A percentile compares a stretch with the other conserved stretches of the same genome.
Conservation (phyloP, 129 eudicot genomes). For the Helianthus annuus region HanXRQr2.0-SUNRISE NC_035446.2:112615063-112615562, state of each 20-base stretch:
- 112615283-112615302: background rate
- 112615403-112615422: background rate
- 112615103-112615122: conserved; percentile 82
- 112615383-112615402: background rate
- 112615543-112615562: background rate
- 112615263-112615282: background rate
- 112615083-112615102: conserved; percentile 78
- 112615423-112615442: background rate
- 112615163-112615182: conserved; percentile 71
- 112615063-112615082: conserved; percentile 69
- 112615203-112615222: conserved; percentile 37
- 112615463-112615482: conserved; percentile 75
- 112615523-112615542: conserved; percentile 46
- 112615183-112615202: conserved; percentile 77
- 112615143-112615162: conserved; percentile 85
- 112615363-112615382: conserved; percentile 60
- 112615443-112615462: conserved; percentile 8
- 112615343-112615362: conserved; percentile 73
- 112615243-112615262: background rate
- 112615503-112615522: conserved; percentile 68
- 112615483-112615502: conserved; percentile 71
- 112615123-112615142: conserved; percentile 66
- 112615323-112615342: conserved; percentile 77
- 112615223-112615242: background rate
- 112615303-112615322: conserved; percentile 69